phyloP scores from a whole-genome alignment of 805 yeast species.

The Wickerhamiella hasegawae region DNA sequence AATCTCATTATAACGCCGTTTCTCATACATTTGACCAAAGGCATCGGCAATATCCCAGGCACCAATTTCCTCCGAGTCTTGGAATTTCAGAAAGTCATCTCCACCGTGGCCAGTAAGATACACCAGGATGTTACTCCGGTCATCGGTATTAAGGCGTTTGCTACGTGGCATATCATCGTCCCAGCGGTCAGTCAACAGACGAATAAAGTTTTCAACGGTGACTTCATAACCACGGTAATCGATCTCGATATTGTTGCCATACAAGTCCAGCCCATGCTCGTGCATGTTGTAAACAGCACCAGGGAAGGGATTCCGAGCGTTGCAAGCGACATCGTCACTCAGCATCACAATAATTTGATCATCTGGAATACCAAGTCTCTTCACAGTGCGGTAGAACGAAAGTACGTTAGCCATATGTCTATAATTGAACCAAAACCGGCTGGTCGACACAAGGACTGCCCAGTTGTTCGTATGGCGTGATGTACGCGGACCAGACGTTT shows the following conservation, averaged over 20 bases:
- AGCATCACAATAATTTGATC: constrained; percentile 92
- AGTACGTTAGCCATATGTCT: constrained; percentile 94
- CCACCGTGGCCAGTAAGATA: constrained; percentile 99
- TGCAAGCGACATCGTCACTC: constrained; percentile 94
- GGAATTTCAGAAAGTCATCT: constrained; percentile 89
- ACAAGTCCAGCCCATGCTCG: constrained; percentile 79
- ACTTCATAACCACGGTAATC: constrained; percentile 97
- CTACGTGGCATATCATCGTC: constrained; percentile 86
- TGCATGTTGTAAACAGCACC: constrained; percentile 91
- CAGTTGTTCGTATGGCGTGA: constrained; percentile 46
- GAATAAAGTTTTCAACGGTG: constrained; percentile 89
- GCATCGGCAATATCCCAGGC: constrained; percentile 95
- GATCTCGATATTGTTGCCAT: constrained; percentile 89
- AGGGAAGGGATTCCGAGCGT: constrained; percentile 88
- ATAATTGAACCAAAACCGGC: constrained; percentile 96
- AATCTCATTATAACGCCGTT: constrained; percentile 86
- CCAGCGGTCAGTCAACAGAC: constrained; percentile 91
- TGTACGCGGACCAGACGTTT: too few relatives aligned
- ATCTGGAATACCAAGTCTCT: constrained; percentile 92
- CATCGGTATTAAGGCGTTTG: constrained; percentile 81
- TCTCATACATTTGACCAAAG: constrained; percentile 91
- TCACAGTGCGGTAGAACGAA: constrained; percentile 89
- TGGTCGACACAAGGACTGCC: constrained; percentile 90
- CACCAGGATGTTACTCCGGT: constrained; percentile 81
- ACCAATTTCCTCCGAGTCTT: constrained; percentile 95